Evolutionary conservation across 2,329 filamentous ascomycete genomes (phyloP), one percentile per base, ranked within the genome.

Genomic region (Exserohilum turcica): DNA sequence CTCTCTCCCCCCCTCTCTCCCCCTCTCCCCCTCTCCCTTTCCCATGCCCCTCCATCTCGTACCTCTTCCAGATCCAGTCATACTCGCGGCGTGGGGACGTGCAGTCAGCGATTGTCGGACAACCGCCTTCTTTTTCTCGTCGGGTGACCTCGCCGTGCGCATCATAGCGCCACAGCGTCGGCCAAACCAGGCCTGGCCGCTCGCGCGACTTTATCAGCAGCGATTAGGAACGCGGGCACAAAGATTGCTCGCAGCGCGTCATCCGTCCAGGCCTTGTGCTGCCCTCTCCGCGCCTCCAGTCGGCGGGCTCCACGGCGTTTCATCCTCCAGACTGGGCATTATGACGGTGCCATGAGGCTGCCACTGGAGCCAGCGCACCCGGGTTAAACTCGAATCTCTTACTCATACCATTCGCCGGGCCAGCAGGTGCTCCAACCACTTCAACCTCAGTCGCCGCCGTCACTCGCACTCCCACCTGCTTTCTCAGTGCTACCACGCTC

Each of bases 301-400:
- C 57, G 46, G 37, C 39, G 53, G 33, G 56, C 50, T 62, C 56
- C 54, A 61, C 60, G 53, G 42, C 46, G 60, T 61, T 62, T 63
- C 60, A 56, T 62, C 64, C 21, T 24, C 59, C 47, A 59, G 54
- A 44, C 58, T 51, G 52, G 52, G 47, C 49, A 58, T 44, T 43
- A 53, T 48, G 40, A 43, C 56, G 52, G 54, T 48, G 53, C 57
- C 50, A 61, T 60, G 60, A 65, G 54, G 53, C 56, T 45, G 57
- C 62, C 32, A 64, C 61, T 70, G 66, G 69, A 68, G 71, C 70
- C 71, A 74, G 49, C 71, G 60, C 70, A 73, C 54, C 59, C 53
- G 54, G 52, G 40, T 52, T 52, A 58, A 61, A 66, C 57, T 63
- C 58, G 52, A 59, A 60, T 52, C 61, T 67, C 57, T 63, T 65